Evolutionary conservation across 2,329 filamentous ascomycete genomes (phyloP).

Genomic region (Colletotrichum paranaense): DNA sequence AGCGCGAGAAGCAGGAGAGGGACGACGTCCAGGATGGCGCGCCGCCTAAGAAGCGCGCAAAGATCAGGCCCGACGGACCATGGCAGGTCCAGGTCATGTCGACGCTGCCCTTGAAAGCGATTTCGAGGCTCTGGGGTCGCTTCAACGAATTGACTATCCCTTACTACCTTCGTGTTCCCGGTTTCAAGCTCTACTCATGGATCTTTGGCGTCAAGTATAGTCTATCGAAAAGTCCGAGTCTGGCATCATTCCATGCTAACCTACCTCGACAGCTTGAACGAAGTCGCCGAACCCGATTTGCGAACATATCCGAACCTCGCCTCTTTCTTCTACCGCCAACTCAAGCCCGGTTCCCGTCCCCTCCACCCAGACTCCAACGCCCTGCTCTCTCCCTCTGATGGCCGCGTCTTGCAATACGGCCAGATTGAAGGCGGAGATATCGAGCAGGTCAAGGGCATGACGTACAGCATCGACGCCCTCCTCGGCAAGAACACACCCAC

Average conservation of each 20-base stretch:
- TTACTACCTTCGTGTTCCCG: conserved; percentile 87
- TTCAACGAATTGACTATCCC: conserved; percentile 93
- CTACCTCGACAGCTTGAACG: conserved; percentile 72
- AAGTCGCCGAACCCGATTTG: conserved; percentile 89
- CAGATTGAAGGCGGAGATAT: conserved; percentile 93
- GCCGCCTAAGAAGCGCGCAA: conserved; percentile 62
- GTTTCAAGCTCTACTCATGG: conserved; percentile 91
- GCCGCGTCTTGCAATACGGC: conserved; percentile 90
- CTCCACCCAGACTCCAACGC: conserved; percentile 85
- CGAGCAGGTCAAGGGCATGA: conserved; percentile 99
- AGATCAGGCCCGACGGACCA: conserved; percentile 84
- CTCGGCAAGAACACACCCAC: conserved; percentile 75
- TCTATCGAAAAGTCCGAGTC: conserved; percentile 2
- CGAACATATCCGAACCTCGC: conserved; percentile 92
- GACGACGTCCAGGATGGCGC: conserved; percentile 55
- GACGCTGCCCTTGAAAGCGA: conserved; percentile 88
- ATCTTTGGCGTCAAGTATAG: conserved; percentile 85
- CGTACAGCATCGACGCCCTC: conserved; percentile 93
- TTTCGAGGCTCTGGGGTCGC: conserved; percentile 88
- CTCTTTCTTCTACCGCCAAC: conserved; percentile 94
- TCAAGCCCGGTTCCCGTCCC: conserved; percentile 89
- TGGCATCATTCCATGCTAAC: conserved; percentile 39
- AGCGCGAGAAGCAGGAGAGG: conserved; percentile 63
- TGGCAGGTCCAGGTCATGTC: conserved; percentile 97
- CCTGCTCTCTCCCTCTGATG: conserved; percentile 89